Evolutionary conservation across 306 rosid genomes (phyloP).

Genomic region (Rosa lucieae): DNA sequence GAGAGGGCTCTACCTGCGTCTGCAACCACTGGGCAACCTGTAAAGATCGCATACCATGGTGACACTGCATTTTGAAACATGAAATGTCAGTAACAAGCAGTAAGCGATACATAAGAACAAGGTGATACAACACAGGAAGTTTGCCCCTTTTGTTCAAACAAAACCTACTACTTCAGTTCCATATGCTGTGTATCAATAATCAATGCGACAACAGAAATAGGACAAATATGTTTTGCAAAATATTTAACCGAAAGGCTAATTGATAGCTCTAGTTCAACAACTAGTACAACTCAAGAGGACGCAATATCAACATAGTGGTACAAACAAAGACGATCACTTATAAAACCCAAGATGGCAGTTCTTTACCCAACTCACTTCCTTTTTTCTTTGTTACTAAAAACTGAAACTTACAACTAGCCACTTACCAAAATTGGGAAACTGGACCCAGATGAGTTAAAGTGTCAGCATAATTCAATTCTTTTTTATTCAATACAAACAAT

Average conservation of each 20-base stretch:
- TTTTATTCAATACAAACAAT: not conserved
- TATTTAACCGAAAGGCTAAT: not conserved
- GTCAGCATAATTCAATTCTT: not conserved
- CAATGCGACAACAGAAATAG: not conserved
- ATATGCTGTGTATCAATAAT: not conserved
- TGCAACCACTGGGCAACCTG: constrained; percentile 90
- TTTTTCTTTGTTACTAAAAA: not conserved
- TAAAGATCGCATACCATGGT: constrained; percentile 85
- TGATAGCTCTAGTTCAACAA: not conserved
- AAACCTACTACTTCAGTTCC: not conserved
- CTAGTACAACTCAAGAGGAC: not conserved
- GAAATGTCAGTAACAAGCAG: constrained; percentile 13
- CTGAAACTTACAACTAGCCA: not conserved
- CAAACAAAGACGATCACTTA: not conserved
- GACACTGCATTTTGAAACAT: constrained; percentile 71
- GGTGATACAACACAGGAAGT: not conserved
- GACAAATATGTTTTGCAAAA: not conserved
- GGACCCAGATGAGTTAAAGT: not conserved
- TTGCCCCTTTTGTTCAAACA: not conserved
- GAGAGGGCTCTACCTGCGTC: constrained; percentile 59
- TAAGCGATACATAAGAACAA: not conserved
- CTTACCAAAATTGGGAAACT: not conserved
- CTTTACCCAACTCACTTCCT: not conserved
- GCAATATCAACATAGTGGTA: not conserved
- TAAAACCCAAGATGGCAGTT: not conserved